Base-by-base conservation (phyloP, 129 eudicot species). In the Flaveria sonorensis region DNA sequence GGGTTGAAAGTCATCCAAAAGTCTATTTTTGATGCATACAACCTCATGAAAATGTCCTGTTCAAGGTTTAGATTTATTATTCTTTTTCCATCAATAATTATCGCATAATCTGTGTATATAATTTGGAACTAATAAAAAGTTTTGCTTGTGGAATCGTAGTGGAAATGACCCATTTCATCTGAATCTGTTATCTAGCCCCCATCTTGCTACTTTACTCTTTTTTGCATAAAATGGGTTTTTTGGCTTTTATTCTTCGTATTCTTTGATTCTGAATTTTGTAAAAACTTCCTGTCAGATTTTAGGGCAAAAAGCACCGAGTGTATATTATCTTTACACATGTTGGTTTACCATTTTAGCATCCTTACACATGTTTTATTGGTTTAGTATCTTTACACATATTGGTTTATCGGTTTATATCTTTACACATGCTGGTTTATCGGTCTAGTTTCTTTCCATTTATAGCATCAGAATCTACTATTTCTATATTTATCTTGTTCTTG, bases 381-480 rank as follows among this genome's bases (percentile, higher is more conserved):
- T 28, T 30, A 30, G 2, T 23, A 61, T 73, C 1, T 46, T 56
- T 56, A 23, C 36, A 78, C 9, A 59, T 3, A 48, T 45, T 57
- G 23, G 48, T 66, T 30, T 39, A 73, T 51, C 28, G 57, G 48
- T 48, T 48, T 48, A 10, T 55, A 61, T 59, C 1, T 59, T 69
- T 56, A 24, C 50, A 78, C 15, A 71, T 1, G 61, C 28, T 57
- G n/a, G 36, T 66, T 30, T 39, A 73, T 51, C 28, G 57, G 48
- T 64, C 47, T 57, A 19, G 53, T n/a, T 28, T 18, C 12, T 64
- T 42, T 14, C 5, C 5, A 61, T 46, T 11, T 45, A 20, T 36
- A 26, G 23, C n/a, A 48, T 48, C 14, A 48, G 30, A 18, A 52
- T 45, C 76, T 53, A 30, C 66, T 28, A 30, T 71, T 11, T 20